A percentile compares a stretch with the other conserved stretches of the same genome.
Evolutionary conservation across 805 yeast species (phyloP).

Genomic region (Yamadazyma olivae): DNA sequence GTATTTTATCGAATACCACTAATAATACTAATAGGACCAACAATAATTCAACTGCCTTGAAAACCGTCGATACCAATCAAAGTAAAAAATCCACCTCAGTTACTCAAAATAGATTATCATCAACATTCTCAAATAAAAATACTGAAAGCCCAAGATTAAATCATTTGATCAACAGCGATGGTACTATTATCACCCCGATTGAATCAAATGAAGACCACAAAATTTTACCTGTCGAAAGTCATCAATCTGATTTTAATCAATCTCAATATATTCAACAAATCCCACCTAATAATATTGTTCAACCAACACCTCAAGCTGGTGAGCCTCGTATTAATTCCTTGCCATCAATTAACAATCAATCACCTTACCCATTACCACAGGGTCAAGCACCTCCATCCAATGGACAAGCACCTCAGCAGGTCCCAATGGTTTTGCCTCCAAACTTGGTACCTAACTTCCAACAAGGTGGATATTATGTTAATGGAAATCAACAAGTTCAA

Average conservation of each 20-base stretch:
- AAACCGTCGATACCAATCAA: slow-evolving; percentile 7
- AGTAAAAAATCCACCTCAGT: slow-evolving; percentile 4
- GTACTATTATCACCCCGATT: slow-evolving; percentile 41
- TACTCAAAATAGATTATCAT: slow-evolving; percentile 26
- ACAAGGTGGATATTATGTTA: slow-evolving; percentile 18
- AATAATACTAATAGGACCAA: not conserved
- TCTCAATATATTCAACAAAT: not conserved
- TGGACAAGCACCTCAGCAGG: slow-evolving; percentile 1
- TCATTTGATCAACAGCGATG: slow-evolving; percentile 44
- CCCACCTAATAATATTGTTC: not conserved
- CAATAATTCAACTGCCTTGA: slow-evolving; percentile 4
- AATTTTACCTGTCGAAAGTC: slow-evolving; percentile 3
- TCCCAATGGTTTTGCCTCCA: slow-evolving; percentile 12
- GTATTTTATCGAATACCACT: slow-evolving; percentile 8
- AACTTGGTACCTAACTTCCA: slow-evolving; percentile 11
- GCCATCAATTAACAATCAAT: not conserved
- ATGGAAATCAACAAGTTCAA: slow-evolving; percentile 31
- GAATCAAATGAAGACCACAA: slow-evolving; percentile 20
- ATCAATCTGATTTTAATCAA: not conserved
- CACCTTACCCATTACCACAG: slow-evolving; percentile 3
- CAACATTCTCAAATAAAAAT: slow-evolving; percentile 35
- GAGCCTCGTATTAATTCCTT: not conserved
- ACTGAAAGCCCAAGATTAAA: slow-evolving; percentile 32
- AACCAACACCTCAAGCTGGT: not conserved
- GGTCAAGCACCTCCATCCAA: not conserved